Base-by-base conservation (phyloP, 805 yeast species). In the Zygoascus ofunaensis region DNA sequence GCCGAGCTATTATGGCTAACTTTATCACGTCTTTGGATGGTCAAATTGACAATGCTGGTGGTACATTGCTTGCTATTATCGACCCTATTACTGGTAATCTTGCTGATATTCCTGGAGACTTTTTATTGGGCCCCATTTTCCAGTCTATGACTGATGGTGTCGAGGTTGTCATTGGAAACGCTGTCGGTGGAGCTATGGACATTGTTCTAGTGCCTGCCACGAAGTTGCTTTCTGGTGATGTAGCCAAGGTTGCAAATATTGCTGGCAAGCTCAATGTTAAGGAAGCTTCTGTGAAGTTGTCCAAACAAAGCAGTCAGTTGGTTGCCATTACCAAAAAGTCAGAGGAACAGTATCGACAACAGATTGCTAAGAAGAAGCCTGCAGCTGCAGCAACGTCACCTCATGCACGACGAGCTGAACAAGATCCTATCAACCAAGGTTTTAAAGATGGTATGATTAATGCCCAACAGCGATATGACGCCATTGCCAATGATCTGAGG, bases 71-170 rank as follows among this genome's bases (percentile, higher is more conserved):
- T 24, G 39, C 37, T 35, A 49, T 49, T 14, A 44, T 51, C 14
- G 52, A 45, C 20, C 53, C 56, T 7, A 14, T 53, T 21, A 47
- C 48, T 8, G 62, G 64, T 18, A 35, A 52, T 23, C 17, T 37
- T 32, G 24, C 33, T 21, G 50, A 44, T 17, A 22, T 39, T 2
- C 48, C 56, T 20, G 55, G 39, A 12, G 39, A 28, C 5, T 44
- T 40, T 15, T 41, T 52, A n/a, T 43, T 54, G 18, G 63, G 63
- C 30, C 63, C 64, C 19, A 49, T 52, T 39, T 59, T 59, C 39
- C 66, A 61, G 49, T 53, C 61, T 5, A 33, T 57, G 15, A 59
- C 64, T 37, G 51, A 54, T 30, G 64, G 66, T 26, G 62, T 60
- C 17, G 64, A 61, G 43, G 64, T 60, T 14, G 43, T 60, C n/a